Percentiles rank a stretch among this genome's conserved stretches.
These are phyloP conservation scores for Panaeolus papilionaceus DNA, from an alignment of 768 basidiomycete species.

Conservation along the genomic window DNA sequence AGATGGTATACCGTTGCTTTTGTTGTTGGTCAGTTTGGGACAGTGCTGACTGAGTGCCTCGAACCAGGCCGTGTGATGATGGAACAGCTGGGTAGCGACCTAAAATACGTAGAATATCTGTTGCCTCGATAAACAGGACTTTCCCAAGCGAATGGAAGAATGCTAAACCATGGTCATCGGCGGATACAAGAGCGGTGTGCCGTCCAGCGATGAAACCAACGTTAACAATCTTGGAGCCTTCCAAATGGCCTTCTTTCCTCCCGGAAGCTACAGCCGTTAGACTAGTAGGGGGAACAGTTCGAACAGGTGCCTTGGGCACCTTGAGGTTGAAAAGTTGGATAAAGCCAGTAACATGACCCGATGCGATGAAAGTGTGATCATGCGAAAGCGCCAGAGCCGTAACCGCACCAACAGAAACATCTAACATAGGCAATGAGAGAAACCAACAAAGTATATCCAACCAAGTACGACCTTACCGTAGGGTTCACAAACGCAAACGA, in stretches of 20 bases:
- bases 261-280: slow-evolving; percentile 73
- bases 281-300: slow-evolving; percentile 74
- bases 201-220: slow-evolving; percentile 89
- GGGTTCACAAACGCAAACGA: slow-evolving; percentile 80
- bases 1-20: slow-evolving; percentile 66
- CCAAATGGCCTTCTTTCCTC: slow-evolving; percentile 85
- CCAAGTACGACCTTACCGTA: slow-evolving; percentile 56
- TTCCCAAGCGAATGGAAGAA: slow-evolving; percentile 97
- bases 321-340: slow-evolving; percentile 87
- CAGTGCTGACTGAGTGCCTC: slow-evolving; percentile 21
- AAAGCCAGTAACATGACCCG: slow-evolving; percentile 85
- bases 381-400: slow-evolving; percentile 92
- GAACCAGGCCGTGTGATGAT: slow-evolving; percentile 18
- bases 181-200: slow-evolving; percentile 91
- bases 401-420: slow-evolving; percentile 70
- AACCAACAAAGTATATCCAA: slow-evolving; percentile 14
- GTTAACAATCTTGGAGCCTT: slow-evolving; percentile 78
- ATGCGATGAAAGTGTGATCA: slow-evolving; percentile 92
- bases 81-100: slow-evolving; percentile 80
- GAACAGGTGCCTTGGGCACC: slow-evolving; percentile 68
- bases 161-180: slow-evolving; percentile 89
- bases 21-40: slow-evolving; percentile 42
- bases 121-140: slow-evolving; percentile 93
- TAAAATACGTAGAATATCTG: slow-evolving; percentile 91
- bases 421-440: slow-evolving; percentile 43